A percentile compares a stretch with the other conserved stretches of the same genome.
phyloP scores from a whole-genome alignment of 225 moss, liverwort and hornwort genomes.

The Neckera pumila region DNA sequence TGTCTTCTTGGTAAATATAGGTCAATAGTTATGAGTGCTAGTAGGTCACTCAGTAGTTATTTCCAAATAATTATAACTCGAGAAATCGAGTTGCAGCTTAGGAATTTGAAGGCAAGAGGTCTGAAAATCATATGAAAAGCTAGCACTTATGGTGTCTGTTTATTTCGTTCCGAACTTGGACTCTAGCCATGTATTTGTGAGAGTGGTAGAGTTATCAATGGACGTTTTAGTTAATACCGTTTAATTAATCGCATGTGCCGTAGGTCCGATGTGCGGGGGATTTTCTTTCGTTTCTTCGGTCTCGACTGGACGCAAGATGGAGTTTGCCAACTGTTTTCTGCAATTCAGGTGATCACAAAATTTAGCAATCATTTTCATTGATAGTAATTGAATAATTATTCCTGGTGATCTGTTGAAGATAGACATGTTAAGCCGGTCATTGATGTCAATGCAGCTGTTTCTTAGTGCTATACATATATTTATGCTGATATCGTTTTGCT shows the following conservation, averaged over 20 bases:
- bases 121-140: neutral
- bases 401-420: neutral
- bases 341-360: neutral
- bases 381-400: neutral
- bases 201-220: neutral
- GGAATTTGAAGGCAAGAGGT: neutral
- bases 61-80: neutral
- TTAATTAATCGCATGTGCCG: neutral
- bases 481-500: neutral
- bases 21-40: neutral
- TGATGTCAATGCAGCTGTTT: neutral
- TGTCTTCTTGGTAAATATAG: neutral
- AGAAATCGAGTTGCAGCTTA: neutral
- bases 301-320: neutral
- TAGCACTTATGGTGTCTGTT: neutral
- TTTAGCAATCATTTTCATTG: neutral
- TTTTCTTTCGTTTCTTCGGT: fast-evolving
- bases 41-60: neutral
- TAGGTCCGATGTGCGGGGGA: neutral
- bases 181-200: neutral
- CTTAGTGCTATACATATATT: neutral
- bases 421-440: neutral
- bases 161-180: neutral
- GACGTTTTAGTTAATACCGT: neutral
- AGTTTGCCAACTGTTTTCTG: neutral